phyloP scores from a whole-genome alignment of 768 basidiomycete species.

The Boletus subcaerulescens region DNA sequence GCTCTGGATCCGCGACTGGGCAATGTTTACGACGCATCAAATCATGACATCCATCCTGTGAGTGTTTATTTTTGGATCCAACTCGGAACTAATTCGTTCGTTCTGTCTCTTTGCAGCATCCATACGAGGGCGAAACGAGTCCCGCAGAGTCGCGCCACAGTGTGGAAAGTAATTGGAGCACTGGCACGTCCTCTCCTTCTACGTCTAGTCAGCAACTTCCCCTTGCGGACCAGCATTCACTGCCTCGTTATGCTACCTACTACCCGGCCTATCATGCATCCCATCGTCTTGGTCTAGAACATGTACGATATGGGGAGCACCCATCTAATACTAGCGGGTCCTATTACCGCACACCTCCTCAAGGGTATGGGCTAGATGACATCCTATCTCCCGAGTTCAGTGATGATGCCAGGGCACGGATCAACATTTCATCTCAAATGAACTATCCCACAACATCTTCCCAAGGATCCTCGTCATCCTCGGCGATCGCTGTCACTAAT shows the following conservation, averaged over 20 bases:
- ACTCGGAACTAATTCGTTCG: not conserved
- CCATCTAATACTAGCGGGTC: slow-evolving; percentile 3
- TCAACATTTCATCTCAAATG: slow-evolving; percentile 2
- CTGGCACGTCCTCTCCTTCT: slow-evolving; percentile 21
- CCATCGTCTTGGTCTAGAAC: slow-evolving; percentile 24
- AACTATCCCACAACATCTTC: slow-evolving; percentile 6
- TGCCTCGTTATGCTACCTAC: slow-evolving; percentile 3
- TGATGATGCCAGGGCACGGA: slow-evolving; percentile 2
- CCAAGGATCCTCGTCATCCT: slow-evolving; percentile 14
- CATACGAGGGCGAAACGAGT: slow-evolving; percentile 19
- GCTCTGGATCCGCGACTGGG: slow-evolving; percentile 10
- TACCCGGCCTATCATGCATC: slow-evolving; percentile 24
- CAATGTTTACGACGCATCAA: slow-evolving; percentile 8
- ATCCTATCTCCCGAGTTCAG: slow-evolving; percentile 17
- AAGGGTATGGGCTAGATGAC: slow-evolving; percentile 6
- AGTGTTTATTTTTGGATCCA: slow-evolving; percentile 1
- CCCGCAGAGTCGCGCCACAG: slow-evolving; percentile 27
- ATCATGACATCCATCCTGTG: slow-evolving; percentile 19
- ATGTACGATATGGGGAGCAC: slow-evolving; percentile 16
- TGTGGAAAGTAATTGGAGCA: slow-evolving; percentile 27
- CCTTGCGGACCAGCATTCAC: not conserved
- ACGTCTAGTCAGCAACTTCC: slow-evolving; percentile 14
- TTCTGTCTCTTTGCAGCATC: slow-evolving; percentile 8
- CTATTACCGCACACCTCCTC: slow-evolving; percentile 17
- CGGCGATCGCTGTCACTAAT: slow-evolving; percentile 7